A percentile compares a stretch with the other conserved stretches of the same genome.
These are phyloP conservation scores for Mycena capillaripes DNA, from an alignment of 768 basidiomycete species.

Conservation along the genomic window DNA sequence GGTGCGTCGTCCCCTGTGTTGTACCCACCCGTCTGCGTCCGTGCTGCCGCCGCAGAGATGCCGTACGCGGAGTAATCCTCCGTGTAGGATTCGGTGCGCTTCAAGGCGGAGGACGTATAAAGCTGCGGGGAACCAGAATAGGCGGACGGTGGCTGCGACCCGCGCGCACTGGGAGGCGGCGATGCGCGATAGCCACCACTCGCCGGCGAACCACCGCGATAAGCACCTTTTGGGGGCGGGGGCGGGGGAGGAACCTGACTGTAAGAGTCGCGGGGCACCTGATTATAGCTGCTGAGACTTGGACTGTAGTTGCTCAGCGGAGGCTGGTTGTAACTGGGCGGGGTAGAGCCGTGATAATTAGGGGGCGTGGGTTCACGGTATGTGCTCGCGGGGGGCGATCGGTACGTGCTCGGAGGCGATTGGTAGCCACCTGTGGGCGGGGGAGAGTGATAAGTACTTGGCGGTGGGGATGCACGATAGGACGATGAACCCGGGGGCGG, in stretches of 20 bases:
- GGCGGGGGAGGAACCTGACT: background rate
- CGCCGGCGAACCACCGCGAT: background rate
- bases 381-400: too few relatives aligned
- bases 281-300: background rate
- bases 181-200: constrained; percentile 6
- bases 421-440: constrained; percentile 12
- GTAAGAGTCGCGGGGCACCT: too few relatives aligned
- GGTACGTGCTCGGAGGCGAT: background rate
- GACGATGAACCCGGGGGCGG: background rate
- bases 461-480: constrained; percentile 7
- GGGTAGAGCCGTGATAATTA: background rate
- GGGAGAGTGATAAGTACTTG: constrained; percentile 2
- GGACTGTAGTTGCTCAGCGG: background rate
- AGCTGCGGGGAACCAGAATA: background rate
- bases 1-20: constrained; percentile 9
- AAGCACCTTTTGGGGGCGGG: background rate
- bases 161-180: background rate
- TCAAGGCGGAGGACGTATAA: background rate
- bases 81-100: constrained; percentile 9
- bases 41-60: constrained; percentile 1
- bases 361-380: constrained; percentile 9
- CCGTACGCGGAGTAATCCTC: constrained; percentile 23
- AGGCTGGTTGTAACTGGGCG: background rate
- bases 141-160: constrained; percentile 13
- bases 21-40: background rate